These are phyloP conservation scores for Sugiyamaella grinbergsii DNA, from an alignment of 1,139 yeast species.

Conservation along the genomic window DNA sequence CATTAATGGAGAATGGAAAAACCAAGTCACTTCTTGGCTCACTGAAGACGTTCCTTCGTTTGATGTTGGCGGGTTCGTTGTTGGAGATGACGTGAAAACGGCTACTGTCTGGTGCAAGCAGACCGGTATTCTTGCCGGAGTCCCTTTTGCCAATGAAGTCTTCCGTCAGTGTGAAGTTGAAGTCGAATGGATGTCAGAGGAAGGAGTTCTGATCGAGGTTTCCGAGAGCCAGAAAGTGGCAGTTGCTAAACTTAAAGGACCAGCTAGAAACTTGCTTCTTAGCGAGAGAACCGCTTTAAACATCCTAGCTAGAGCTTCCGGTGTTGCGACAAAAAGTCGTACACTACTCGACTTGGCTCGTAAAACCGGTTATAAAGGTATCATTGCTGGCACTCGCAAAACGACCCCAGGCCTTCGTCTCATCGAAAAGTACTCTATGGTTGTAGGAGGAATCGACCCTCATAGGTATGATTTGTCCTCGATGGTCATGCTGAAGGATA, in stretches of 20 bases:
- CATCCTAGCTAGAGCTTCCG: slow-evolving; percentile 78
- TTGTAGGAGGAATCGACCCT: slow-evolving; percentile 92
- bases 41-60: slow-evolving; percentile 91
- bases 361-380: slow-evolving; percentile 72
- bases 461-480: slow-evolving; percentile 89
- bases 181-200: slow-evolving; percentile 72
- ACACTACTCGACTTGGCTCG: slow-evolving; percentile 63
- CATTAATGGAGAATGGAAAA: slow-evolving; percentile 74
- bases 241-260: slow-evolving; percentile 78
- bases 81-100: slow-evolving; percentile 70
- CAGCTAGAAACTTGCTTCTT: slow-evolving; percentile 72
- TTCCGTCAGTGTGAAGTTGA: slow-evolving; percentile 70
- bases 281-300: slow-evolving; percentile 90
- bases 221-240: slow-evolving; percentile 59
- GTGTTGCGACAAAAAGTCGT: slow-evolving; percentile 77
- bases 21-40: slow-evolving; percentile 71
- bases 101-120: slow-evolving; percentile 85
- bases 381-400: slow-evolving; percentile 95
- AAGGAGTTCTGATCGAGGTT: slow-evolving; percentile 65
- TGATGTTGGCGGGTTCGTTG: slow-evolving; percentile 93
- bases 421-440: slow-evolving; percentile 89
- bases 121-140: slow-evolving; percentile 79
- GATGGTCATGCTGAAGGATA: slow-evolving; percentile 96
- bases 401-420: slow-evolving; percentile 95
- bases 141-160: slow-evolving; percentile 88